These are phyloP conservation scores for Osmanthus fragrans DNA, from an alignment of 257 asterid species.

Conservation along the genomic window DNA sequence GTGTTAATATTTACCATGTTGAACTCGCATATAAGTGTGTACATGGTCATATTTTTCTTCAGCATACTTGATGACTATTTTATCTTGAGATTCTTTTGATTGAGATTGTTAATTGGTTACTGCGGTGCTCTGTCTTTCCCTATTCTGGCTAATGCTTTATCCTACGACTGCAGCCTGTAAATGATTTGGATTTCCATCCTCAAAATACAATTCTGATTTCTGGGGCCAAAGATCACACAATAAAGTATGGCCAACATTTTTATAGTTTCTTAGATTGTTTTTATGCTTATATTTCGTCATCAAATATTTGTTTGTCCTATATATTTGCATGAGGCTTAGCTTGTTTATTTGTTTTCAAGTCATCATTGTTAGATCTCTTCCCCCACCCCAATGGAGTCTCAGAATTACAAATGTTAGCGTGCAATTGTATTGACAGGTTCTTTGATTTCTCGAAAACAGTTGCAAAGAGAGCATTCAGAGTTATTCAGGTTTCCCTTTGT, in stretches of 20 bases:
- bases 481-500: conserved; percentile 61
- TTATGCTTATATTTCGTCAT: conserved; percentile 9
- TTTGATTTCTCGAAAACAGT: conserved; percentile 78
- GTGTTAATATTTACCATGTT: conserved; percentile 6
- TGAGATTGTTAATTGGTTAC: conserved; percentile 4
- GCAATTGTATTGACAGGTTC: conserved; percentile 51
- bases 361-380: conserved; percentile 17
- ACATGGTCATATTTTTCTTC: conserved; percentile 5
- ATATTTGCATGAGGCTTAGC: background rate
- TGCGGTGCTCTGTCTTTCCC: background rate
- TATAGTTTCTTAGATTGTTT: conserved; percentile 25
- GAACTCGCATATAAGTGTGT: conserved; percentile 7
- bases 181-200: conserved; percentile 94
- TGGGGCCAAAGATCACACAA: conserved; percentile 88
- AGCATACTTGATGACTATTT: conserved; percentile 7
- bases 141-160: conserved; percentile 25
- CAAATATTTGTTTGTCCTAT: conserved; percentile 15
- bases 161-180: conserved; percentile 69
- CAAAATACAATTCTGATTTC: conserved; percentile 72
- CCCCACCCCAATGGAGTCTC: conserved; percentile 4
- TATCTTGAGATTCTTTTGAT: conserved; percentile 1
- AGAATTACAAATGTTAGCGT: conserved; percentile 10
- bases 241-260: conserved; percentile 53
- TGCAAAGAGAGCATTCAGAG: conserved; percentile 77
- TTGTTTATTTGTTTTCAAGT: conserved; percentile 10